phyloP scores from a whole-genome alignment of 148 eudicot species.

The Fallopia convolvulus region DNA sequence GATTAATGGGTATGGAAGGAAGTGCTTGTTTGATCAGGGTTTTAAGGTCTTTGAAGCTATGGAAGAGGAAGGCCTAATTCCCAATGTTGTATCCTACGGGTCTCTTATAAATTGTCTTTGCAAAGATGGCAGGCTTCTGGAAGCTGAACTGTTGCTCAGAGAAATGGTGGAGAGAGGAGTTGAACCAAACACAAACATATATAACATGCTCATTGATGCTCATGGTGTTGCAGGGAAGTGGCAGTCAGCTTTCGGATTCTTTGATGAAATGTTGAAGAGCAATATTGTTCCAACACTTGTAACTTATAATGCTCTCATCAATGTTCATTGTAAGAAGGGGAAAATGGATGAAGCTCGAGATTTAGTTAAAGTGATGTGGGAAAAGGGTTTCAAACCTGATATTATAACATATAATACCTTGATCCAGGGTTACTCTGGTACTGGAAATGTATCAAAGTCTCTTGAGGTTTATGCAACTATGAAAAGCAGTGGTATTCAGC shows the following conservation, averaged over 20 bases:
- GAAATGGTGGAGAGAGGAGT: conserved; percentile 64
- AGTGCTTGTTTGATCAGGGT: conserved; percentile 45
- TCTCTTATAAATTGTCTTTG: conserved; percentile 60
- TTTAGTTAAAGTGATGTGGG: conserved; percentile 29
- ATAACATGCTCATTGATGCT: conserved; percentile 73
- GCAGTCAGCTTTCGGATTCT: conserved; percentile 37
- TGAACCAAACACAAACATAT: conserved; percentile 50
- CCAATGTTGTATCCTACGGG: conserved; percentile 68
- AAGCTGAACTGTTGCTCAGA: conserved; percentile 53
- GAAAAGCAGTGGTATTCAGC: conserved; percentile 54
- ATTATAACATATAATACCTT: conserved; percentile 59
- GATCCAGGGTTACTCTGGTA: conserved; percentile 45
- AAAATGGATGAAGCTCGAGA: conserved; percentile 63
- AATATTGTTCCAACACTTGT: conserved; percentile 55
- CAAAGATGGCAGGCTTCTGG: conserved; percentile 63
- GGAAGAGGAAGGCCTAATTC: conserved; percentile 51
- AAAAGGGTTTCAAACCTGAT: conserved; percentile 58
- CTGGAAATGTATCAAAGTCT: conserved; percentile 38
- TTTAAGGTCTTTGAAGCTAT: conserved; percentile 61
- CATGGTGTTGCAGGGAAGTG: conserved; percentile 49
- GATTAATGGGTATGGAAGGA: conserved; percentile 62
- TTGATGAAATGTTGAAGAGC: conserved; percentile 49
- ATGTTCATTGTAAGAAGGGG: conserved; percentile 64
- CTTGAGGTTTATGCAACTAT: conserved; percentile 49
- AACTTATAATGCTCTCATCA: conserved; percentile 66